Base-by-base conservation (phyloP, 352 stramenopile genomes). In the Pythium vanterpoolii region DNA sequence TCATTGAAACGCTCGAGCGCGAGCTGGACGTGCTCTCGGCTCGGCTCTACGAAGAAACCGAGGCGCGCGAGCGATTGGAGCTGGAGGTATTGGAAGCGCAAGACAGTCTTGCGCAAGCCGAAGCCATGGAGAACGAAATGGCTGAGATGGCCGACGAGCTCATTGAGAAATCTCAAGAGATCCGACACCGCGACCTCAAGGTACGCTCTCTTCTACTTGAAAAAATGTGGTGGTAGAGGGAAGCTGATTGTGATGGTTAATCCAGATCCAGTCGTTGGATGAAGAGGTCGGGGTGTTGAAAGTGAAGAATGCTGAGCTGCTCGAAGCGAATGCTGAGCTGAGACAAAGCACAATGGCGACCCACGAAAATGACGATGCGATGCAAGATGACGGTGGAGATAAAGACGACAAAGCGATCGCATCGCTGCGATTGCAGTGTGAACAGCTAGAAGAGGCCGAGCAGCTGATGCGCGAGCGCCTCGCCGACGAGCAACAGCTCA, bases 61-160 rank as follows among this genome's bases (percentile, higher is more conserved):
- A 90, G 4, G 62, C 68, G 16, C 79, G 85, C 26, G 67, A 70
- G 19, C 59, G 72, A 14, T 64, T 87, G 31, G 85, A 94, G 65
- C 54, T 71, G 0, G 77, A 94, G 30, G 40, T 77, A 2, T 60
- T 86, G 23, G 76, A 87, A 45, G 64, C 84, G 2, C 77, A 82
- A 23, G 79, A 86, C 24, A 80, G 58, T 47, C 49, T 89, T 28
- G 79, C 78, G 3, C 80, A 88, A 30, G 73, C 77, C 33, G 79
- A 91, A 27, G 78, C 79, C 13, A 88, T 94, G 77, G 82, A 94
- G 55, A 59, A 59, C 2, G 85, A 92, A 46, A 82, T 94, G 56
- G 77, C 67, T 0, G 80, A 90, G 34, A 90, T 93, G 79, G 79
- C 75, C 6, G 83, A 93, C 38, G 81, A 95, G 54, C 48, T 93